These are phyloP conservation scores for Xylariaceae sp. DNA, from an alignment of 2,329 filamentous ascomycete species.

Conservation along the genomic window DNA sequence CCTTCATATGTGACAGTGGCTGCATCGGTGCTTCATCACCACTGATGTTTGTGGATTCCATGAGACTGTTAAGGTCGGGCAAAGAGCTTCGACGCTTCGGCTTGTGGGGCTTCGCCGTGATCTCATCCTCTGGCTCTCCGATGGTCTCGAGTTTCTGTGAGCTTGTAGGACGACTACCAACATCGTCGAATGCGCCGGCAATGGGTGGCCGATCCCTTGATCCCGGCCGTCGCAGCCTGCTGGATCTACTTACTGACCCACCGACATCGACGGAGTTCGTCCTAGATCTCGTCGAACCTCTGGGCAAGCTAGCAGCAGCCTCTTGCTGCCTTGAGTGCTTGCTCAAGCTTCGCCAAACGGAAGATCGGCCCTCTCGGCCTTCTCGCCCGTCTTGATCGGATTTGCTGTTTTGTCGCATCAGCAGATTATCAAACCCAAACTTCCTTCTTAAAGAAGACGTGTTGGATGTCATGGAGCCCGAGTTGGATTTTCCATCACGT, in stretches of 20 bases:
- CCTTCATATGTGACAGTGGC: conserved; percentile 48
- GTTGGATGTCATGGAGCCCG: conserved; percentile 77
- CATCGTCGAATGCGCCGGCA: conserved; percentile 57
- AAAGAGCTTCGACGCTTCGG: conserved; percentile 89
- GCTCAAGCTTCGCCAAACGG: conserved; percentile 82
- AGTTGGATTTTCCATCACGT: conserved; percentile 55
- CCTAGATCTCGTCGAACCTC: conserved; percentile 55
- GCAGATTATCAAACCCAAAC: conserved; percentile 71
- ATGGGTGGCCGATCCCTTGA: conserved; percentile 58
- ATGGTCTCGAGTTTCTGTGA: conserved; percentile 56
- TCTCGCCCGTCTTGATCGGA: conserved; percentile 53
- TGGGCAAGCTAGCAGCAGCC: conserved; percentile 60
- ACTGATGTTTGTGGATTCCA: conserved; percentile 55
- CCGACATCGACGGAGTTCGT: conserved; percentile 71
- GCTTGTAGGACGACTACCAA: conserved; percentile 48
- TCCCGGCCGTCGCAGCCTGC: conserved; percentile 46
- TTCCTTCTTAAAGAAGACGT: conserved; percentile 78
- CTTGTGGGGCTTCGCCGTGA: conserved; percentile 42
- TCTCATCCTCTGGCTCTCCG: conserved; percentile 48
- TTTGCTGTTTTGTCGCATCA: conserved; percentile 77
- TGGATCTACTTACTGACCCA: conserved; percentile 38
- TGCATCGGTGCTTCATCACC: conserved; percentile 39
- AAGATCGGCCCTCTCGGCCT: conserved; percentile 45
- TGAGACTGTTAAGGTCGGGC: conserved; percentile 71
- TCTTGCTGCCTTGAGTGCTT: conserved; percentile 63